These are phyloP conservation scores for Omphalotus guepiniiformis DNA, from an alignment of 768 basidiomycete species.

Conservation along the genomic window DNA sequence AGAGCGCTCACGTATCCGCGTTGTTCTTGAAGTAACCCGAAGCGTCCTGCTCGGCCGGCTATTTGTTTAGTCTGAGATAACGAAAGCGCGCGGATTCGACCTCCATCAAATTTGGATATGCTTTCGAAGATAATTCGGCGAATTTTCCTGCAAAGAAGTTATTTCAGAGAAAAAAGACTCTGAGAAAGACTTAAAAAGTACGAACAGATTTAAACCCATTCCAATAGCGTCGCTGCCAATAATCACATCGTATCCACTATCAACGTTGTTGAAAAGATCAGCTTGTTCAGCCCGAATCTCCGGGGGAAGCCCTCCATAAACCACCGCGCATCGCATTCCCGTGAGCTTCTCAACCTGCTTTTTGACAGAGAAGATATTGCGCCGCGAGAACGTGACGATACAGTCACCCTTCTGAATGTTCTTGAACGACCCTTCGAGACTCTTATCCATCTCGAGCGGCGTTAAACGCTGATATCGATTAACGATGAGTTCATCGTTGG, in stretches of 20 bases:
- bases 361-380: conserved; percentile 75
- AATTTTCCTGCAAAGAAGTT: conserved; percentile 67
- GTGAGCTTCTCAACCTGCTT: conserved; percentile 64
- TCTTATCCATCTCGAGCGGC: conserved; percentile 68
- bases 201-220: conserved; percentile 96
- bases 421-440: conserved; percentile 55
- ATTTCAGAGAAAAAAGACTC: neutral
- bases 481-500: conserved; percentile 79
- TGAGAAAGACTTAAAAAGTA: conserved; percentile 11
- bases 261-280: conserved; percentile 80
- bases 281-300: conserved; percentile 93
- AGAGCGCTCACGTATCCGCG: conserved; percentile 73
- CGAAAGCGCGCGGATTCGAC: conserved; percentile 41
- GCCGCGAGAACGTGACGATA: conserved; percentile 80
- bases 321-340: conserved; percentile 81
- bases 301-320: conserved; percentile 89
- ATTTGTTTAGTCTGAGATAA: conserved; percentile 89
- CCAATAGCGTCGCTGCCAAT: conserved; percentile 95
- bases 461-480: conserved; percentile 86
- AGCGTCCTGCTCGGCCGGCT: conserved; percentile 90
- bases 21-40: conserved; percentile 50
- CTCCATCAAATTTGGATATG: conserved; percentile 58
- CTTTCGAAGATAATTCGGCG: conserved; percentile 77
- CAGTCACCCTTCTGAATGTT: conserved; percentile 82
- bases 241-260: conserved; percentile 83